phyloP scores from a whole-genome alignment of 176 grass and related monocot species.

The Rhipidocladum racemiflorum region DNA sequence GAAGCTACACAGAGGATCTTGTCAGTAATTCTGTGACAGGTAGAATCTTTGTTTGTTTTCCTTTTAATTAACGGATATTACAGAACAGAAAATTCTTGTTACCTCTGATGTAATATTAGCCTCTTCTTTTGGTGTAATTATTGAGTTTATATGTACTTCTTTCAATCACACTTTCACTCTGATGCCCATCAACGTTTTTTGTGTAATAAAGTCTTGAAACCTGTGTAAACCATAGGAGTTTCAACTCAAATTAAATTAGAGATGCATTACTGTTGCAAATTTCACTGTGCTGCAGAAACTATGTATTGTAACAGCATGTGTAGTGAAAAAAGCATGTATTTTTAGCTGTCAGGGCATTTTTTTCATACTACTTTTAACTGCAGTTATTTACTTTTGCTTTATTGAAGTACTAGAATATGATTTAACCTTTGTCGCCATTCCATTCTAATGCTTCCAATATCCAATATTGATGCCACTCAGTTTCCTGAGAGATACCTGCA shows the following conservation, averaged over 20 bases:
- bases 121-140: neutral
- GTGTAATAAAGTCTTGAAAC: neutral
- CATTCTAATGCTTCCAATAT: neutral
- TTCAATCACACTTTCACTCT: neutral
- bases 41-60: slow-evolving; percentile 27
- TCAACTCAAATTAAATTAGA: neutral
- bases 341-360: neutral
- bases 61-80: neutral
- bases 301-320: neutral
- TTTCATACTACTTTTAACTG: neutral
- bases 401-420: neutral
- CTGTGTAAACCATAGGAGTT: neutral
- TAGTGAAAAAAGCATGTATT: too few relatives aligned
- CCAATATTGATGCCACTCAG: slow-evolving; percentile 15
- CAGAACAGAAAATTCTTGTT: neutral
- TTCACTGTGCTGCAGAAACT: neutral
- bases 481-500: neutral
- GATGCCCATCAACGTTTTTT: neutral
- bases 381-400: neutral
- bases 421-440: neutral
- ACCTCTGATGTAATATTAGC: neutral
- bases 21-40: slow-evolving; percentile 94
- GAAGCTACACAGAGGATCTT: slow-evolving; percentile 96
- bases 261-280: neutral
- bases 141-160: slow-evolving; percentile 17